Evolutionary conservation across 495 filamentous ascomycete species (phyloP), one percentile per base, ranked within the genome.

Genomic region (Elaphomyces granulatus): DNA sequence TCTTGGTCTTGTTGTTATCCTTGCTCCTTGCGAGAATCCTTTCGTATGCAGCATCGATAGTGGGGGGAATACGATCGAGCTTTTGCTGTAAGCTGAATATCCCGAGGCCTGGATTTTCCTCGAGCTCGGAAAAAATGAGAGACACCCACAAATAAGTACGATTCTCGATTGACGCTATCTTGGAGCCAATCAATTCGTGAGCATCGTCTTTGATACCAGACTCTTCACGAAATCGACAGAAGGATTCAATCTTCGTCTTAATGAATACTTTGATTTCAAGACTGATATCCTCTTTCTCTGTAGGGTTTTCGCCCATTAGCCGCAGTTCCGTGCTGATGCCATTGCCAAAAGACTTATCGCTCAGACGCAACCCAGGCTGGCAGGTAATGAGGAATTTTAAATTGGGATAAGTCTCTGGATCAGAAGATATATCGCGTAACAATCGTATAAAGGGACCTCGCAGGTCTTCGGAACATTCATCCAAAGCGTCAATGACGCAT

Each of bases 351-450:
- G n/a, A n/a, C n/a, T n/a, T n/a, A n/a, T n/a, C n/a, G 3, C 4
- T 21, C 4, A 34, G 21, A 2, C 38, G 26, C 0, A 56, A 30
- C 38, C 66, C 69, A 0, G 66, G 71, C 1, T 71, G 64, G 46
- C 67, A 67, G 0, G 69, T 74, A 1, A 72, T 32, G 15, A 73
- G 50, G 35, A 72, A 65, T 41, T 69, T 71, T 3, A 71, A 28
- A 17, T 53, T 50, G 19, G 28, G 37, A 15, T 38, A 21, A 16
- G 15, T 9, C 3, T 19, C 12, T 30, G 37, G 28, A 16, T 34
- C 32, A 18, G 10, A n/a, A 4, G 15, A 19, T 19, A 39, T 36
- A 19, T 39, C 32, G 14, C 19, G 36, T 20, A 49, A 44, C 15
- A 50, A 38, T 38, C 48, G 20, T 6, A 54, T 53, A 12, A 59